Evolutionary conservation across 345 rosid species (phyloP).

Genomic region (Iberis pinnata): DNA sequence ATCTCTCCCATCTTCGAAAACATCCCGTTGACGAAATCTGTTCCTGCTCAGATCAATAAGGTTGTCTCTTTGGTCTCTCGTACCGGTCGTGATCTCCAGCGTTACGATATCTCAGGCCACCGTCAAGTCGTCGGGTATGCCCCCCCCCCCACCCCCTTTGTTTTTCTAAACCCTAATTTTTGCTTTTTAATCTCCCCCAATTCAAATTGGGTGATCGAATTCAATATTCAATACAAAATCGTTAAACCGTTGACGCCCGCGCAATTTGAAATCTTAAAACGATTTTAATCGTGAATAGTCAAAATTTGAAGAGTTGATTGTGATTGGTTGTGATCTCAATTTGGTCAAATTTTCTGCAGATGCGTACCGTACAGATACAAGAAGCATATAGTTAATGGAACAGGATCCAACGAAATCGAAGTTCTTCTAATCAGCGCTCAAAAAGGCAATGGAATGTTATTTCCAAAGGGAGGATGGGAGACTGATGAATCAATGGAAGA

Average conservation of each 20-base stretch:
- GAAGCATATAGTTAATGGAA: slow-evolving; percentile 14
- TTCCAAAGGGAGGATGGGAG: slow-evolving; percentile 73
- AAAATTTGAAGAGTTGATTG: neutral
- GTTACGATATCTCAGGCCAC: slow-evolving; percentile 44
- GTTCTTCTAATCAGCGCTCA: slow-evolving; percentile 48
- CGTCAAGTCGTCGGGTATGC: slow-evolving; percentile 77
- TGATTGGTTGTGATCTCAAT: neutral
- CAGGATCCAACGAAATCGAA: slow-evolving; percentile 28
- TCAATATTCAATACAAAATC: neutral
- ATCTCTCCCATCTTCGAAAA: slow-evolving; percentile 38
- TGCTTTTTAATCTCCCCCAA: too few species aligned
- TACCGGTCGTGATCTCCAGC: slow-evolving; percentile 61
- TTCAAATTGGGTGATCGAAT: too few species aligned
- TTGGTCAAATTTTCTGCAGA: slow-evolving; percentile 29
- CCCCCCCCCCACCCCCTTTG: neutral
- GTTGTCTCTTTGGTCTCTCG: slow-evolving; percentile 49
- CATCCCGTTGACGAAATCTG: slow-evolving; percentile 27
- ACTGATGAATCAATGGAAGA: slow-evolving; percentile 47
- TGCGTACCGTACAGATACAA: slow-evolving; percentile 58
- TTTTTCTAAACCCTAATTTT: neutral
- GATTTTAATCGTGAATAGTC: neutral
- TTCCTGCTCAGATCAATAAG: slow-evolving; percentile 42
- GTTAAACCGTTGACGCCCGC: too few species aligned
- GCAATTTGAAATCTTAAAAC: slow-evolving; percentile 6
- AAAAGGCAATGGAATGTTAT: slow-evolving; percentile 47